Conservation (phyloP, 176 grass and related monocot species). For the Bonia amplexicaulis region DNA sequence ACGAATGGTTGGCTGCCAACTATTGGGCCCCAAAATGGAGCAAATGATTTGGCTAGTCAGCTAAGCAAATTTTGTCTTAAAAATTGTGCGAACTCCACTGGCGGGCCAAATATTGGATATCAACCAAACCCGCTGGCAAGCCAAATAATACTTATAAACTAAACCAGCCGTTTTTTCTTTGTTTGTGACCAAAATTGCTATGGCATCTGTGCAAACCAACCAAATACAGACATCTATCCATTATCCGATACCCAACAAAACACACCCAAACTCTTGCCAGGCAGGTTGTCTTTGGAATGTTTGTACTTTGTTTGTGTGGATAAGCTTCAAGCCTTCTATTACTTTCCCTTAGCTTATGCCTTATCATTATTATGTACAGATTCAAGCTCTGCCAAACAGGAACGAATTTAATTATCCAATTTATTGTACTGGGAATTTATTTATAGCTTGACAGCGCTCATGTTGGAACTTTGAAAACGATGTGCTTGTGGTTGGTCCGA, state of each 20-base stretch:
- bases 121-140: neutral
- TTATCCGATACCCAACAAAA: neutral
- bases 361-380: neutral
- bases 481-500: neutral
- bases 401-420: neutral
- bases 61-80: neutral
- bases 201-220: neutral
- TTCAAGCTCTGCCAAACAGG: neutral
- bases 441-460: neutral
- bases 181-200: neutral
- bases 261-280: neutral
- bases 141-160: neutral
- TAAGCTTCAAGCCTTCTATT: neutral
- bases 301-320: neutral
- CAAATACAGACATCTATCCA: neutral
- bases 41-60: neutral
- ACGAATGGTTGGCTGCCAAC: neutral
- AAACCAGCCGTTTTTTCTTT: neutral
- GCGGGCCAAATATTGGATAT: neutral
- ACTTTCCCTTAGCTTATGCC: neutral
- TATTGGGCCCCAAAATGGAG: neutral
- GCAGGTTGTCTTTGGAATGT: neutral
- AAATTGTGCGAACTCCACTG: neutral
- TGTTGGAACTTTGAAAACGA: neutral
- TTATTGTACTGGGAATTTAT: neutral